Conservation (phyloP, 495 filamentous ascomycete species). For the Penicillium longicatenatum region DNA sequence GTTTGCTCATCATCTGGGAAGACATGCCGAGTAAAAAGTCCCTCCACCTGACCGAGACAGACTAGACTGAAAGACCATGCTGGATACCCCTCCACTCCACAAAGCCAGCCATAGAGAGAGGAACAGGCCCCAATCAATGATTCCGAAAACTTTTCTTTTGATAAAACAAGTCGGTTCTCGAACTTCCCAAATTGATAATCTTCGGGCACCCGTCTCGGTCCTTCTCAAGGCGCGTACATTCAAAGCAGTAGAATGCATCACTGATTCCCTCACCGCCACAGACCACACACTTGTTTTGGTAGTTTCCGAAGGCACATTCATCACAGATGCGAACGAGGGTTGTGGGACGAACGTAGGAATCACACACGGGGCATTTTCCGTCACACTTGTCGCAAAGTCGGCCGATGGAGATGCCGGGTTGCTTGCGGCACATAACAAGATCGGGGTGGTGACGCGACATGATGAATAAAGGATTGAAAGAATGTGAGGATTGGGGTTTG, state of each 20-base stretch:
- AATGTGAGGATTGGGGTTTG: background rate
- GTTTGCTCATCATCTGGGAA: background rate
- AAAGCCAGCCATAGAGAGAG: constrained; percentile 18
- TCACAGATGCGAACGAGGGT: constrained; percentile 98
- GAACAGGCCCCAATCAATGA: constrained; percentile 47
- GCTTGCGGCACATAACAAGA: constrained; percentile 99
- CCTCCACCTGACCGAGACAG: background rate
- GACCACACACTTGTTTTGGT: constrained; percentile 99
- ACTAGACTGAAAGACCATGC: constrained; percentile 4
- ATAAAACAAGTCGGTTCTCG: constrained; percentile 91
- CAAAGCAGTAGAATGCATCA: constrained; percentile 99
- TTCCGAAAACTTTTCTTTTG: constrained; percentile 77
- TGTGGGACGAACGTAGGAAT: constrained; percentile 96
- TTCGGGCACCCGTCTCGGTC: constrained; percentile 98
- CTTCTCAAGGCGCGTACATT: constrained; percentile 96
- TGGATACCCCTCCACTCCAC: constrained; percentile 9
- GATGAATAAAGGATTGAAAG: constrained; percentile 13
- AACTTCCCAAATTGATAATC: constrained; percentile 97
- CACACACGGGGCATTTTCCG: constrained; percentile 98
- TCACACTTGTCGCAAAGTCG: constrained; percentile 99
- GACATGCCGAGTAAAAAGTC: background rate
- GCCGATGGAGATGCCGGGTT: constrained; percentile 96
- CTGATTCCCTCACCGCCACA: constrained; percentile 98
- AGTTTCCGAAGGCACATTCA: constrained; percentile 99
- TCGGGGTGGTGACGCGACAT: constrained; percentile 58